Percentiles rank a stretch among this genome's conserved stretches.
phyloP scores from a whole-genome alignment of 345 rosid genomes.

The sweet orange (Citrus sinensis) region DVS_A1.0 CM039168.1:4332001-4332500 shows the following conservation, averaged over 20 bases:
- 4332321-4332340: too few species aligned
- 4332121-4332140: too few species aligned
- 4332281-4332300: too few species aligned
- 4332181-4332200: background rate
- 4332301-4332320: too few species aligned
- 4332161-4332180: background rate
- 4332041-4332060: background rate
- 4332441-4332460: fast-evolving
- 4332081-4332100: background rate
- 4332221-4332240: background rate
- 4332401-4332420: background rate
- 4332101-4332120: background rate
- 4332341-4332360: background rate
- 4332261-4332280: background rate
- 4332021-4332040: too few species aligned
- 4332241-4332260: background rate
- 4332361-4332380: background rate
- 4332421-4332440: background rate
- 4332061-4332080: background rate
- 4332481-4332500: background rate
- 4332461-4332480: background rate
- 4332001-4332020: too few species aligned
- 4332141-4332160: too few species aligned
- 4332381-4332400: background rate
- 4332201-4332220: background rate